Conservation (phyloP, 116 monocot species). For the Iris pallida region DNA sequence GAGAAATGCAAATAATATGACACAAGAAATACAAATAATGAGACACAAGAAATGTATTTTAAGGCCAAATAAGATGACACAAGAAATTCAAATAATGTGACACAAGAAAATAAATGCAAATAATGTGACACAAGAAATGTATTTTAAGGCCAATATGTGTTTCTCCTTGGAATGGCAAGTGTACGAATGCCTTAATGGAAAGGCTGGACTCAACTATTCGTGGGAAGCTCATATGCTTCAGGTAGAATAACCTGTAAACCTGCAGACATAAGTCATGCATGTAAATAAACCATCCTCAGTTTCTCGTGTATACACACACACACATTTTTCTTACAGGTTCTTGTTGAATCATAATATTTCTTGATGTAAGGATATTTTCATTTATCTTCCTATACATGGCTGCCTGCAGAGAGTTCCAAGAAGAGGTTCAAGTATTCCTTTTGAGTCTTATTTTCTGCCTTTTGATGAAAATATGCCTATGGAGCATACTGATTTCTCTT, state of each 20-base stretch:
- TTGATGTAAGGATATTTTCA: not conserved
- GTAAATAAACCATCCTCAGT: too few relatives aligned
- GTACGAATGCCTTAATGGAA: constrained; percentile 55
- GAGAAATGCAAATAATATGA: too few relatives aligned
- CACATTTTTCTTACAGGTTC: not conserved
- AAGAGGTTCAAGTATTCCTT: constrained; percentile 38
- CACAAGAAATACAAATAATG: too few relatives aligned
- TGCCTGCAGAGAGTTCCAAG: constrained; percentile 54
- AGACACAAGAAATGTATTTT: too few relatives aligned
- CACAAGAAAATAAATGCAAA: too few relatives aligned
- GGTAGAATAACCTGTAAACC: constrained; percentile 25
- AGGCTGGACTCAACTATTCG: constrained; percentile 67
- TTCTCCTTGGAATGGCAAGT: constrained; percentile 70
- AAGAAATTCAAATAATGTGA: too few relatives aligned
- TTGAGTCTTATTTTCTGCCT: constrained; percentile 75
- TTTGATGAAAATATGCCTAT: constrained; percentile 17
- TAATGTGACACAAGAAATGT: constrained; percentile 5
- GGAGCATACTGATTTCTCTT: constrained; percentile 20
- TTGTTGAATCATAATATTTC: constrained; percentile 1
- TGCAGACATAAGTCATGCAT: not conserved
- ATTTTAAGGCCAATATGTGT: constrained; percentile 31
- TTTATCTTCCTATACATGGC: constrained; percentile 12
- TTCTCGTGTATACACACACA: too few relatives aligned
- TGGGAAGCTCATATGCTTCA: constrained; percentile 57
- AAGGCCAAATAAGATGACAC: too few relatives aligned